Conservation (phyloP, 2,329 filamentous ascomycete genomes). For the Alternaria sp. region DNA sequence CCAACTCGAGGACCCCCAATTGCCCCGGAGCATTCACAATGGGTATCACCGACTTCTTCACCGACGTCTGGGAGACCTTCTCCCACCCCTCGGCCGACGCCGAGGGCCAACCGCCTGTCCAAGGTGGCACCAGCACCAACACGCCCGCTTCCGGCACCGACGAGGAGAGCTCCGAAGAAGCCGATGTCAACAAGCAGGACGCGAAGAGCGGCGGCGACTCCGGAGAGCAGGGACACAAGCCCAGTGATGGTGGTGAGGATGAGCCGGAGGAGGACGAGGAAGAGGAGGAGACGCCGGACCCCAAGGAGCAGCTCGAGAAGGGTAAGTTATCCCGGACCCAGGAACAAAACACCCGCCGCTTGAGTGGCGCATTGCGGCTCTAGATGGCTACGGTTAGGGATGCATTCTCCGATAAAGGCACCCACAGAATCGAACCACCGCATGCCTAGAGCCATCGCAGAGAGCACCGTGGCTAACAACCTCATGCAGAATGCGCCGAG, state of each 20-base stretch:
- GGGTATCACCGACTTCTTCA: conserved; percentile 71
- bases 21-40: conserved; percentile 54
- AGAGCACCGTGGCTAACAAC: conserved; percentile 27
- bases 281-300: conserved; percentile 82
- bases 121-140: conserved; percentile 51
- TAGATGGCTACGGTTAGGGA: no score
- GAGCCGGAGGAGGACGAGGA: conserved; percentile 84
- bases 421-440: not conserved
- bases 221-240: conserved; percentile 59
- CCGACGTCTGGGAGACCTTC: conserved; percentile 71
- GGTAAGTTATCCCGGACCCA: conserved; percentile 68
- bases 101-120: conserved; percentile 46
- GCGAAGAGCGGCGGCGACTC: conserved; percentile 51
- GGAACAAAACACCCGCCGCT: not conserved
- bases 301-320: conserved; percentile 88
- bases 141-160: conserved; percentile 53
- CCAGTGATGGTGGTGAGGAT: conserved; percentile 58
- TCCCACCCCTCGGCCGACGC: conserved; percentile 57
- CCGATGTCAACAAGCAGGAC: conserved; percentile 55
- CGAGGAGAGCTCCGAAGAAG: conserved; percentile 54
- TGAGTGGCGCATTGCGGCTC: not conserved
- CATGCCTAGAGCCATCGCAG: not conserved
- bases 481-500: conserved; percentile 80
- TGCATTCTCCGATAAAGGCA: not conserved
- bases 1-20: conserved; percentile 40